Base-by-base conservation (phyloP, 768 basidiomycete species). In the Lactarius sanguifluus region DNA sequence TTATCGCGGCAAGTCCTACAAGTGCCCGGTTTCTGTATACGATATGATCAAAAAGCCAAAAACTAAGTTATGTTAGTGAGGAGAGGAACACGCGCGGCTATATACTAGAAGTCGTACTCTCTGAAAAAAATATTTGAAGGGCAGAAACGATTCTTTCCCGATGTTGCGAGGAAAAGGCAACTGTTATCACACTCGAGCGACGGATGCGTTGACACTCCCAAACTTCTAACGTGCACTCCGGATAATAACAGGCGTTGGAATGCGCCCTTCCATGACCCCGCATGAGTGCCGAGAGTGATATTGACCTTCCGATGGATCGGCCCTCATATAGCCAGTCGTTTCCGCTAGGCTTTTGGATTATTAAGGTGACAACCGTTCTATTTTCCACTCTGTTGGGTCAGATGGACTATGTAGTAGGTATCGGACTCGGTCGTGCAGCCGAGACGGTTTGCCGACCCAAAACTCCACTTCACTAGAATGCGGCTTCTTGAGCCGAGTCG, bases 371-470 rank as follows among this genome's bases (percentile, higher is more conserved):
- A 96, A 80, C 62, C 93, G 80, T 61, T 94, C 88, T 60, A 94
- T 85, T 73, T 79, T 86, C 95, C 95, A 97, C 69, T 76, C 76
- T 15, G 85, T 80, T 28, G 79, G 74, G 54, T 83, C 83, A 15
- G 83, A 82, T 0, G 80, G 69, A n/a, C 85, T 86, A 59, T 85
- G 78, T 75, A 93, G 94, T 28, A 85, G 78, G 75, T 94, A 94
- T 30, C 85, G 86, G 67, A 96, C 85, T 54, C 96, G 88, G 76
- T 98, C 95, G 71, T 98, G 96, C 59, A 98, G 79, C 45, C 96
- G 85, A 30, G 93, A 96, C n/a, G 93, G 92, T 72, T 94, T 91
- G 36, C 96, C 96, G n/a, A 85, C 83, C 96, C 96, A 98, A 76
- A 98, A 98, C 74, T 98, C 96, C 59, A 98, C 82, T 78, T 98